These are phyloP conservation scores for Xylariaceae sp. DNA, from an alignment of 2,329 filamentous ascomycete species.

Conservation along the genomic window DNA sequence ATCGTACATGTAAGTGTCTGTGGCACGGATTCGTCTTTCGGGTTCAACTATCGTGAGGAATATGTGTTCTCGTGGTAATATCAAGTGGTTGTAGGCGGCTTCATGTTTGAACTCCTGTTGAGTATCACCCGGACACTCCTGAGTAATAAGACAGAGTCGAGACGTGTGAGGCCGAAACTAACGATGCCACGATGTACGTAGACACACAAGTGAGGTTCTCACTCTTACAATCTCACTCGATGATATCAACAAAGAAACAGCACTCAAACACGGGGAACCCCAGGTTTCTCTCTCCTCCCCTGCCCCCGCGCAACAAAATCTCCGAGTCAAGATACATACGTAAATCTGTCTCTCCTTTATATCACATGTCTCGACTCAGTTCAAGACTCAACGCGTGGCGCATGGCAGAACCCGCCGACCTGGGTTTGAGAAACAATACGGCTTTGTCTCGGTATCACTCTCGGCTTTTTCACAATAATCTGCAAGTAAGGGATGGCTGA, in stretches of 20 bases:
- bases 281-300: too few species aligned
- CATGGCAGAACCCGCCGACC: slow-evolving; percentile 1
- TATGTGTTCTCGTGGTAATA: background rate
- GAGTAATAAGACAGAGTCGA: too few species aligned
- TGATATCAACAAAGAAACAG: too few species aligned
- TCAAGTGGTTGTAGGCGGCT: too few species aligned
- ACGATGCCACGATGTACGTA: too few species aligned
- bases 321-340: background rate
- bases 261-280: too few species aligned
- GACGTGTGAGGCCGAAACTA: too few species aligned
- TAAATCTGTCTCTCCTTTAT: slow-evolving; percentile 8
- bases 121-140: too few species aligned
- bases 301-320: slow-evolving; percentile 5
- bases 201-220: too few species aligned
- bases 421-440: slow-evolving; percentile 10
- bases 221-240: too few species aligned
- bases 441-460: background rate
- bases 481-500: background rate
- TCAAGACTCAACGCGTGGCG: background rate
- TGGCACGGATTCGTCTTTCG: background rate
- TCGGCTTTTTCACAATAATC: background rate
- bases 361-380: too few species aligned
- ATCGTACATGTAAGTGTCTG: background rate
- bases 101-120: too few species aligned
- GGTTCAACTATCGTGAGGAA: background rate